Evolutionary conservation across 805 yeast species (phyloP), one percentile per base, ranked within the genome.

Genomic region (Starmerella khaoyaiensis): DNA sequence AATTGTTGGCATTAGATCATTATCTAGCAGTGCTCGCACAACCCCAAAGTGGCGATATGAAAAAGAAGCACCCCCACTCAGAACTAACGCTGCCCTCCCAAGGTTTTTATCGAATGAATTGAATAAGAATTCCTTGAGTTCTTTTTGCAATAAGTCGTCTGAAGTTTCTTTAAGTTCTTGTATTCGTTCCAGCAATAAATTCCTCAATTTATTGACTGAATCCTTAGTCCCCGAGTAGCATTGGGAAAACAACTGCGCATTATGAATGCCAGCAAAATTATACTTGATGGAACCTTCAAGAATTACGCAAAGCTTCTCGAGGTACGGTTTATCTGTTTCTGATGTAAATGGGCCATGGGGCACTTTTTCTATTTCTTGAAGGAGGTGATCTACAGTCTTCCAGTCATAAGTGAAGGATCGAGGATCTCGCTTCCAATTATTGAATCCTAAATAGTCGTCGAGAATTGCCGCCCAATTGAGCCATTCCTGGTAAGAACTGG

Each of bases 31-130:
- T 0, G 84, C 86, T 45, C 74, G 75, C 20, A 79, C 66, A 3
- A 79, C 71, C 2, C 93, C 93, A 57, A 78, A 75, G 56, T 79
- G 93, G 22, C 75, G 72, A 47, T 77, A 76, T 1, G 86, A 72
- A 55, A 79, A 80, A 21, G 79, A 70, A 1, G 84, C 93, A 18
- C 90, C 93, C 3, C 93, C 90, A 39, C 79, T 70, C 20, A 79
- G 61, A 45, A 82, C 74, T 12, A 79, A 59, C 0, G 87, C 84
- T 0, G 83, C 64, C 41, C 69, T 70, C 7, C 93, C 93, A 52
- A 69, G 75, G 52, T 77, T 77, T 51, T 70, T 69, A 56, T 67
- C 68, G 20, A 75, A 63, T 8, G 68, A 65, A 35, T 67, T 64
- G 60, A 79, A 76, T 41, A 79, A 67, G 5, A 58, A 53, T 16